Evolutionary conservation across 176 grass and related monocot species (phyloP).

Genomic region (bread wheat (Triticum aestivum)): IWGSC_CS_RefSeq_v2.1 NC_057798.1:448433067-448433566

Average conservation of each 20-base stretch:
- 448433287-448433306: conserved; percentile 36
- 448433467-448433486: conserved; percentile 31
- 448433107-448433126: too few species aligned
- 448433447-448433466: conserved; percentile 29
- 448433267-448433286: conserved; percentile 35
- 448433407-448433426: conserved; percentile 63
- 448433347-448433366: conserved; percentile 47
- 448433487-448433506: conserved; percentile 61
- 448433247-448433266: conserved; percentile 37
- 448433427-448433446: conserved; percentile 19
- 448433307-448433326: conserved; percentile 48
- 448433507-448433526: conserved; percentile 43
- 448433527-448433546: conserved; percentile 35
- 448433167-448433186: too few species aligned
- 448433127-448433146: too few species aligned
- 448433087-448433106: too few species aligned
- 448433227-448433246: conserved; percentile 60
- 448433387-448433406: conserved; percentile 22
- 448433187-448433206: conserved; percentile 31
- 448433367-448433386: conserved; percentile 62
- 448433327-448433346: conserved; percentile 34
- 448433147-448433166: too few species aligned
- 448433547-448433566: conserved; percentile 35
- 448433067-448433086: too few species aligned
- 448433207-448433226: conserved; percentile 17